Base-by-base conservation (phyloP, 495 filamentous ascomycete genomes). In the Penicillium argentinense region DNA sequence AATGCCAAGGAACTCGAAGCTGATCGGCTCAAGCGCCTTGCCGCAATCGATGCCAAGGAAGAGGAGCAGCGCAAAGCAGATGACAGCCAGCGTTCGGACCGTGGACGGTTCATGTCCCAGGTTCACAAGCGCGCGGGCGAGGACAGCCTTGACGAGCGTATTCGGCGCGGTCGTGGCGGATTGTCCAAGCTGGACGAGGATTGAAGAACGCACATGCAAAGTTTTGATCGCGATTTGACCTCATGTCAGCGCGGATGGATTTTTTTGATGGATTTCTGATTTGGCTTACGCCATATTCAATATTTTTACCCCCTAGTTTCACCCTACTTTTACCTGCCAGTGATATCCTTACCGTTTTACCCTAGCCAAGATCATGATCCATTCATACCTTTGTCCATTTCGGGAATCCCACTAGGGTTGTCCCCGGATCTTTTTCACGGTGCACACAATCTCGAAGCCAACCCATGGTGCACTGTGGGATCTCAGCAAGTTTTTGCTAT, bases 1-100 rank as follows among this genome's bases (percentile, higher is more conserved):
- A 88, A 88, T 42, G 93, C 93, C n/a, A 73, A 75, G 3, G 79
- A 86, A 9, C 74, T 98, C 48, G 88, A 97, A 62, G 54, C 75
- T 27, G 82, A 86, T 38, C 87, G 93, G 14, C 80, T 82, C 37
- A 76, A 79, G 32, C 82, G 91, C 19, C 71, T 97, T 16, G 78
- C 81, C 1, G 79, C 83, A 4, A 74, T 93, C 28, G 78, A 77
- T 23, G 78, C 79, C 28, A 74, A 75, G 42, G 89, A 95, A 49
- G 72, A 83, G 36, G 64, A 70, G 13, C 78, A 82, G 50, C 69
- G 72, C 24, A 83, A 87, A 56, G 77, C 75, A 1, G 89, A 95
- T 34, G 70, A 75, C 14, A 62, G 61, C 21, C 62, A 61, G n/a
- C 68, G 71, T 9, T 71, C 71, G 18, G 68, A 72, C 21, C 59